These are phyloP conservation scores for Aspergillus affinis DNA, from an alignment of 495 filamentous ascomycete species.

Conservation along the genomic window DNA sequence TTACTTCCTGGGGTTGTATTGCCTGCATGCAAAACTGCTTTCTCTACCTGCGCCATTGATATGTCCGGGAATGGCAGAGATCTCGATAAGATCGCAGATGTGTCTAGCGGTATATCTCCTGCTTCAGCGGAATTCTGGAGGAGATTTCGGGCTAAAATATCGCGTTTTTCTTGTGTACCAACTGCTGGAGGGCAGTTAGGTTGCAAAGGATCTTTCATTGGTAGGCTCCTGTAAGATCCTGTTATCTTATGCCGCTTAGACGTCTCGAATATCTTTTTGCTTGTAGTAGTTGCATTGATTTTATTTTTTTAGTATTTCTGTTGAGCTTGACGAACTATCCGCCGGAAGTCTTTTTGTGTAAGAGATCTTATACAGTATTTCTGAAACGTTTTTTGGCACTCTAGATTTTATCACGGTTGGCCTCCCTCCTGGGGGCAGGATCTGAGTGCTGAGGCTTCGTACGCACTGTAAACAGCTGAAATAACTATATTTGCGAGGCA, in stretches of 20 bases:
- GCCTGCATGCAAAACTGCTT: no score
- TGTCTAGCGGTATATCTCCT: no score
- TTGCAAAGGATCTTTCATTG: not conserved
- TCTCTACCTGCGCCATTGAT: no score
- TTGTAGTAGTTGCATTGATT: not conserved
- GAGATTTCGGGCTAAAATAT: no score
- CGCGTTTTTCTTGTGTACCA: not conserved
- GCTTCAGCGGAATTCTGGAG: no score
- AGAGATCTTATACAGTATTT: not conserved
- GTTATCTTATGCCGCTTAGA: not conserved
- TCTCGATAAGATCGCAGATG: no score
- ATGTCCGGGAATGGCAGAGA: no score
- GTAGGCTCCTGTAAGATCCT: constrained; percentile 1
- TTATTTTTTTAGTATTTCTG: not conserved
- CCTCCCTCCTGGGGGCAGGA: not conserved
- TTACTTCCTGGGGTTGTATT: not conserved
- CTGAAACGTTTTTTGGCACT: no score
- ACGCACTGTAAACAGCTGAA: no score
- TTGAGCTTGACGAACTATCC: not conserved
- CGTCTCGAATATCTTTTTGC: not conserved
- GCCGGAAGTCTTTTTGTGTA: not conserved
- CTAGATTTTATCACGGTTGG: not conserved
- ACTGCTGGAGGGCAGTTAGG: not conserved
- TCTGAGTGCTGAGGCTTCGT: no score
- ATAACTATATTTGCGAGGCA: no score